Evolutionary conservation across 2,329 filamentous ascomycete species (phyloP), one percentile per base, ranked within the genome.

Genomic region (Harringtonia lauricola): DNA sequence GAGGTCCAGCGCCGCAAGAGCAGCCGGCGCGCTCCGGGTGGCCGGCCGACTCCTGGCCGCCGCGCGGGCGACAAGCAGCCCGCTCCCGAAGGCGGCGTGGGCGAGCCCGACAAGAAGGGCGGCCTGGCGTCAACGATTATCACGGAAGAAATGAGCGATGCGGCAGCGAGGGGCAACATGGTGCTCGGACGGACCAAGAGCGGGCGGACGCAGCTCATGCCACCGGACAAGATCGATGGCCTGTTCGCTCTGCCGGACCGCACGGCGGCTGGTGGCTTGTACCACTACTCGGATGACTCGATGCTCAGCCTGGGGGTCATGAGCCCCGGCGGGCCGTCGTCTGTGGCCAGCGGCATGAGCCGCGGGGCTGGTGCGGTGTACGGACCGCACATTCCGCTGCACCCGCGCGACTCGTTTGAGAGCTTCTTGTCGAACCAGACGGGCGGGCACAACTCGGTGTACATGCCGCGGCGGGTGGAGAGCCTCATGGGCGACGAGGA

Each of bases 401-500:
- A 77, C 52, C 67, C 70, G 21, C 70, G 74, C 47, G 70, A 74
- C 45, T 90, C 85, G 0, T 74, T 79, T 51, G 81, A 86, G 42
- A 87, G 82, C 36, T 67, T 76, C 40, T 59, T 72, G 42, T 83
- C 79, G 4, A 70, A 64, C 4, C 69, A 67, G 18, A 79, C 76
- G 0, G 70, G 63, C 9, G 42, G 30, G 12, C 66, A 62, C 39
- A 73, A 76, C 52, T 81, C 77, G 0, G 68, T 87, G 26, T 79
- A 79, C 53, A 64, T 81, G 56, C 83, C 83, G 1, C 72, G 76
- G 13, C 70, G 76, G 35, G 78, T 88, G 39, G 83, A 89, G 54
- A 83, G 74, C 54, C 76, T 90, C 54, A 85, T 94, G 76, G 77
- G 77, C 49, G 79, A 83, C 8, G 85, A 92, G 58, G 85, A 90